A percentile compares a stretch with the other conserved stretches of the same genome.
Evolutionary conservation across 2,329 filamentous ascomycete genomes (phyloP).

Genomic region (Fusarium sp.): DNA sequence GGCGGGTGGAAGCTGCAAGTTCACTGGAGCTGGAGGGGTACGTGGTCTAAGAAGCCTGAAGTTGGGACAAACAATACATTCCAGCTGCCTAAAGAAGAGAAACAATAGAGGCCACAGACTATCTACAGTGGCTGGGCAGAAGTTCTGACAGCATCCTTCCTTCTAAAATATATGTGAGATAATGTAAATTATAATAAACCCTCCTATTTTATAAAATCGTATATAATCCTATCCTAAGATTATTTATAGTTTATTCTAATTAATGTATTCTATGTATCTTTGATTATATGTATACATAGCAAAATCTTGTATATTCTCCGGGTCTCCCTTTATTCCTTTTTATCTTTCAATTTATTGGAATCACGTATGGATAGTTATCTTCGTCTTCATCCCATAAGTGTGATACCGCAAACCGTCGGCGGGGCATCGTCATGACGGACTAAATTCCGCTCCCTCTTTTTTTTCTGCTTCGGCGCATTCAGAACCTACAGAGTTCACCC

Average conservation of each 20-base stretch:
- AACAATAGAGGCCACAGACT: background rate
- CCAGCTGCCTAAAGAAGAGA: background rate
- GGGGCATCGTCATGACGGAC: slow-evolving; percentile 38
- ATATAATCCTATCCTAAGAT: no score
- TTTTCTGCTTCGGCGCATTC: slow-evolving; percentile 25
- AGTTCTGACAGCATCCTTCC: no score
- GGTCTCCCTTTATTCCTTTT: no score
- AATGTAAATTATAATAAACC: no score
- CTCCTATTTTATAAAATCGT: no score
- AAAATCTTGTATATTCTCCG: no score
- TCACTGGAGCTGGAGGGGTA: slow-evolving; percentile 21
- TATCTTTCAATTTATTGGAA: no score
- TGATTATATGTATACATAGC: rapidly evolving
- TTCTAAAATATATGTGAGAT: no score
- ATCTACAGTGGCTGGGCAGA: no score
- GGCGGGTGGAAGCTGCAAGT: slow-evolving; percentile 24
- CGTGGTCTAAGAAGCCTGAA: slow-evolving; percentile 26
- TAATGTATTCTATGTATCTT: no score
- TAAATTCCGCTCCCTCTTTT: slow-evolving; percentile 37
- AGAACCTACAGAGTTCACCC: slow-evolving; percentile 32
- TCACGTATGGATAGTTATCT: no score
- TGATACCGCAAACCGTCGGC: background rate
- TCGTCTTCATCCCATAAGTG: background rate
- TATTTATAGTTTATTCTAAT: no score
- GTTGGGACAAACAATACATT: background rate